Base-by-base conservation (phyloP, 306 rosid genomes). In the Amphicarpaea edgeworthii region DNA sequence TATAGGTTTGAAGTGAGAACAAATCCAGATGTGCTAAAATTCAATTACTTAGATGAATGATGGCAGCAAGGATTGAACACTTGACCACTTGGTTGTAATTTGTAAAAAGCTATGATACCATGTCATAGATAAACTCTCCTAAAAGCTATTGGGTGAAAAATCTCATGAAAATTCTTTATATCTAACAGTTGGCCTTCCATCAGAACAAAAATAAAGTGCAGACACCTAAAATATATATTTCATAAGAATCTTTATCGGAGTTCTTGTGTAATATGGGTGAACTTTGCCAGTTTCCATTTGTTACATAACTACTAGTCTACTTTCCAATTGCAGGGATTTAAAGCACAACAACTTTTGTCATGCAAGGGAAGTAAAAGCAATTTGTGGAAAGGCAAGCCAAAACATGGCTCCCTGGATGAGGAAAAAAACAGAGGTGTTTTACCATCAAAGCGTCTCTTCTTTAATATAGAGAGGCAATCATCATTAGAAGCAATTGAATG, bases 401-500 rank as follows among this genome's bases (percentile, higher is more conserved):
- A 40, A 12, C 67, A 65, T 12, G 17, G 12, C 40, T 61, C 64
- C 4, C 21, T 20, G 34, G 28, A 64, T 64, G 50, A 28, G 42
- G 68, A n/a, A 53, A 79, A 79, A 20, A 16, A 42, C 10, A 58
- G 16, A 17, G 58, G 68, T 70, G 61, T 42, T 79, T 61, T 87
- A 93, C 97, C 96, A 83, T 93, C 87, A 80, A 80, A 40, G 50
- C 77, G 76, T 66, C 89, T 86, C 79, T 84, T 90, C 81, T 89
- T 90, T 76, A 90, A 30, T 7, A 92, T 83, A 81, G 85, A 76
- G 70, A 93, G 81, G 83, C 93, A 93, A 58, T 88, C 96, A 79
- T 85, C 96, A 70, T 71, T 72, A 28, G 92, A 77, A 67, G 88
- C 73, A 81, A 81, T 20, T 12, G 88, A 81, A 73, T 54, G 88